These are phyloP conservation scores for Moringa oleifera DNA, from an alignment of 345 rosid species.

Conservation along the genomic window DNA sequence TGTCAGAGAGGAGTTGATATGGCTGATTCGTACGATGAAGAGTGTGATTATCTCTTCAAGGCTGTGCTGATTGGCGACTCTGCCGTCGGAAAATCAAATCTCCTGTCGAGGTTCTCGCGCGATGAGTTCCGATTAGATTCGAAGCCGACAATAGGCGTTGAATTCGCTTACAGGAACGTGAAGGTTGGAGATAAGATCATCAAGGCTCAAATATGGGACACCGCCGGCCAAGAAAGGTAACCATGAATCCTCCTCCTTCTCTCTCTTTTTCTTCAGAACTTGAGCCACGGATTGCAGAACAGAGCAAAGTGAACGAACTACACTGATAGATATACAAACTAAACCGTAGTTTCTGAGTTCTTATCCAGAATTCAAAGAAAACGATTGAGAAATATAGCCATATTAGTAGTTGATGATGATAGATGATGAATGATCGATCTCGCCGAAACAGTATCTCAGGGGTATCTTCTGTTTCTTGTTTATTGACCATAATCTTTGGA, in stretches of 20 bases:
- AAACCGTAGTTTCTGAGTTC: no score
- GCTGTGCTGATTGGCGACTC: constrained; percentile 81
- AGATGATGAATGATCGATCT: no score
- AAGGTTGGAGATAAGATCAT: constrained; percentile 60
- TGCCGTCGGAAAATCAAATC: constrained; percentile 85
- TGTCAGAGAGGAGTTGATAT: not conserved
- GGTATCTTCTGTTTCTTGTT: no score
- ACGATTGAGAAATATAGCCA: no score
- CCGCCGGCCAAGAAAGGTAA: constrained; percentile 93
- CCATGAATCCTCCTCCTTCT: not conserved
- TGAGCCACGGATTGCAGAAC: no score
- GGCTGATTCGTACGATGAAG: constrained; percentile 62
- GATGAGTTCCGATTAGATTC: constrained; percentile 82
- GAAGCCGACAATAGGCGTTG: constrained; percentile 89
- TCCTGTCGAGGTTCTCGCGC: constrained; percentile 63
- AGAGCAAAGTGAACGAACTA: no score
- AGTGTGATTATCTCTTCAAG: constrained; percentile 85
- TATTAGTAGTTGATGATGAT: no score
- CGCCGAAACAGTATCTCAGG: no score
- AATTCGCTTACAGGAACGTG: constrained; percentile 73
- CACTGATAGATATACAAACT: no score
- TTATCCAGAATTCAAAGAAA: no score
- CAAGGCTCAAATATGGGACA: constrained; percentile 92
- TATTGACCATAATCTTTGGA: no score
- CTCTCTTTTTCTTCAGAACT: no score